phyloP scores from a whole-genome alignment of 2,329 filamentous ascomycete genomes.

The Trichoderma sp. region DNA sequence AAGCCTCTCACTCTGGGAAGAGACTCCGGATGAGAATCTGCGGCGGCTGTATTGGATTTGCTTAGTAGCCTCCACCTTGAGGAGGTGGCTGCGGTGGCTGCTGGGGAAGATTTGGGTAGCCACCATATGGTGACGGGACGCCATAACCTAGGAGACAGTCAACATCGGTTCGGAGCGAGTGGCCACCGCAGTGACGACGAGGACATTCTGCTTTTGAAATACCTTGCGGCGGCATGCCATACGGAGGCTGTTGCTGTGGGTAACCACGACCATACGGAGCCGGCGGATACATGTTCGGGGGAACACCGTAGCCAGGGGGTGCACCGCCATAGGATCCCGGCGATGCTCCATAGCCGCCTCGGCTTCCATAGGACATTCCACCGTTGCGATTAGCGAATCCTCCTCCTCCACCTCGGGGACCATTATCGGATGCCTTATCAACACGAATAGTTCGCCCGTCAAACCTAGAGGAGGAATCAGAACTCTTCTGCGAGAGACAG shows the following conservation, averaged over 20 bases:
- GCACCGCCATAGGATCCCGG: constrained; percentile 33
- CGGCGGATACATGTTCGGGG: constrained; percentile 38
- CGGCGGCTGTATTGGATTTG: neutral
- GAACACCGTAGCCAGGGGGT: constrained; percentile 36
- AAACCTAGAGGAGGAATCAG: constrained; percentile 57
- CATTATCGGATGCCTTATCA: constrained; percentile 87
- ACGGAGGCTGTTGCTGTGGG: constrained; percentile 34
- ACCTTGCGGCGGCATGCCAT: constrained; percentile 43
- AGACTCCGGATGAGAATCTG: constrained; percentile 3
- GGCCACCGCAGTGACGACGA: neutral
- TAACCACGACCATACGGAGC: constrained; percentile 40
- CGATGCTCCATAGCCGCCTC: constrained; percentile 43
- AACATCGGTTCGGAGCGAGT: neutral
- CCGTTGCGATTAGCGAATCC: constrained; percentile 38
- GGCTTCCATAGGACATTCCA: constrained; percentile 40
- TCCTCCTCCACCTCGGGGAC: constrained; percentile 49
- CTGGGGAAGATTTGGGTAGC: constrained; percentile 35
- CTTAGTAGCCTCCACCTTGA: constrained; percentile 26
- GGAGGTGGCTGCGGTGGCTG: constrained; percentile 25
- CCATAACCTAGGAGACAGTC: constrained; percentile 34
- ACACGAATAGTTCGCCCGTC: constrained; percentile 93
- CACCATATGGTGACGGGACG: constrained; percentile 39
- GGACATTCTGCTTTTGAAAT: constrained; percentile 21
- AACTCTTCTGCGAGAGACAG: neutral
- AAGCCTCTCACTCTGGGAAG: neutral